These are phyloP conservation scores for Penicillium sp. DNA, from an alignment of 2,329 filamentous ascomycete species.

Conservation along the genomic window DNA sequence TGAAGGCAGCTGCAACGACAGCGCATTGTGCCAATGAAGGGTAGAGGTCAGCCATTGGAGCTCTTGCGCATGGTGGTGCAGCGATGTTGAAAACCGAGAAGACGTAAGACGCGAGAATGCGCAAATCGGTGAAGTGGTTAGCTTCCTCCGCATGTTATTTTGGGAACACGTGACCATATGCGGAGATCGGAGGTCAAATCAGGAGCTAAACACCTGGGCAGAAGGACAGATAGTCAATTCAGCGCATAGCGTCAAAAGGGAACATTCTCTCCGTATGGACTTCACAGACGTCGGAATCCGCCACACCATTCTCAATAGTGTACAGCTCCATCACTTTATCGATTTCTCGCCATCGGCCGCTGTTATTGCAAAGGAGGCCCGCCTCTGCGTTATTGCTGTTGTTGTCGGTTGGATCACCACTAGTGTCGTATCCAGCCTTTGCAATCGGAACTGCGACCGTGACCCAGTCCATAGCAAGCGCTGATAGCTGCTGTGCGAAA, in stretches of 20 bases:
- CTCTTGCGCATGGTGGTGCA: constrained; percentile 22
- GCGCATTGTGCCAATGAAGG: constrained; percentile 55
- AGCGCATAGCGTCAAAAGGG: constrained; percentile 4
- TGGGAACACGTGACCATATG: constrained; percentile 15
- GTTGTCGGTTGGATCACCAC: constrained; percentile 47
- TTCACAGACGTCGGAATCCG: constrained; percentile 44
- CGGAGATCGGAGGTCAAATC: constrained; percentile 26
- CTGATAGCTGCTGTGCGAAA: constrained; percentile 4
- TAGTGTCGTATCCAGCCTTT: constrained; percentile 35
- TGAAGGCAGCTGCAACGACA: constrained; percentile 17
- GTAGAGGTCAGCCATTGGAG: constrained; percentile 71
- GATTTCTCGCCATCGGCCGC: constrained; percentile 50
- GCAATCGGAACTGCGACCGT: constrained; percentile 16
- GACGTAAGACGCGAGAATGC: background rate
- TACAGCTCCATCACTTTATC: constrained; percentile 51
- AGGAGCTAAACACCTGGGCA: constrained; percentile 11
- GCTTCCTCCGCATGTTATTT: constrained; percentile 14
- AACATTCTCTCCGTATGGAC: constrained; percentile 29
- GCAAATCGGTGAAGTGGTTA: background rate
- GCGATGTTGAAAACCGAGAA: constrained; percentile 2
- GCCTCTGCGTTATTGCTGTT: constrained; percentile 49
- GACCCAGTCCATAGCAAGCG: constrained; percentile 8
- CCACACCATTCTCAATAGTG: constrained; percentile 42
- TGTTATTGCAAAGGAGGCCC: constrained; percentile 50
- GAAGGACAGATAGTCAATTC: constrained; percentile 24